phyloP scores from a whole-genome alignment of 2,329 filamentous ascomycete species.

The Pestalotiopsis sp. region DNA sequence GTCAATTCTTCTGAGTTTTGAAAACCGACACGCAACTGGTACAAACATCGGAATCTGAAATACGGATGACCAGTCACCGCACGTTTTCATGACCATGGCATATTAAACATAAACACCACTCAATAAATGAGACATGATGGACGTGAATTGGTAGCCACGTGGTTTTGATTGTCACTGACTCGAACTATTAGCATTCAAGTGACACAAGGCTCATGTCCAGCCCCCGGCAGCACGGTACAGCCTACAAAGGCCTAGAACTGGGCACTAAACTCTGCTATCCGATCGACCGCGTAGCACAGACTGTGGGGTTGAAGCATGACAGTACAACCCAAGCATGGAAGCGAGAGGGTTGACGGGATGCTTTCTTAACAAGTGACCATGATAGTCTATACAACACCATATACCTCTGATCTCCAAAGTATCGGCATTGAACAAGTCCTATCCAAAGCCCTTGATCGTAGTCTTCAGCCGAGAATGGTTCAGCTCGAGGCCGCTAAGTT shows the following conservation, averaged over 20 bases:
- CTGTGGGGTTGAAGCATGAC: neutral
- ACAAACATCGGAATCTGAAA: no score
- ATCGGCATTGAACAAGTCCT: neutral
- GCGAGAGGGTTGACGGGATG: neutral
- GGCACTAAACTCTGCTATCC: neutral
- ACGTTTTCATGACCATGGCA: no score
- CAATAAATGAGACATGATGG: no score
- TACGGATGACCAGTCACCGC: no score
- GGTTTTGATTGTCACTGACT: no score
- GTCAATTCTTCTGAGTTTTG: no score
- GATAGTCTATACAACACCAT: neutral
- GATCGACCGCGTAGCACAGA: neutral
- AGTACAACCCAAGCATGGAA: neutral
- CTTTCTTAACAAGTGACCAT: neutral
- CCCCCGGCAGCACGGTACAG: neutral
- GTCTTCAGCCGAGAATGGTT: neutral
- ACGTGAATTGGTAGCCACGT: no score
- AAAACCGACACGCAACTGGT: no score
- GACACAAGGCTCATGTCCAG: neutral
- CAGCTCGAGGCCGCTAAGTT: neutral
- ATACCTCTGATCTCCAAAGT: rapidly evolving
- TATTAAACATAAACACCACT: no score
- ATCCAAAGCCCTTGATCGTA: neutral
- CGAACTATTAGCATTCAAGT: neutral
- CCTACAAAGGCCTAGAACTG: neutral